phyloP scores from a whole-genome alignment of 139 green algal genomes.

The Desmodesmus armatus region DNA sequence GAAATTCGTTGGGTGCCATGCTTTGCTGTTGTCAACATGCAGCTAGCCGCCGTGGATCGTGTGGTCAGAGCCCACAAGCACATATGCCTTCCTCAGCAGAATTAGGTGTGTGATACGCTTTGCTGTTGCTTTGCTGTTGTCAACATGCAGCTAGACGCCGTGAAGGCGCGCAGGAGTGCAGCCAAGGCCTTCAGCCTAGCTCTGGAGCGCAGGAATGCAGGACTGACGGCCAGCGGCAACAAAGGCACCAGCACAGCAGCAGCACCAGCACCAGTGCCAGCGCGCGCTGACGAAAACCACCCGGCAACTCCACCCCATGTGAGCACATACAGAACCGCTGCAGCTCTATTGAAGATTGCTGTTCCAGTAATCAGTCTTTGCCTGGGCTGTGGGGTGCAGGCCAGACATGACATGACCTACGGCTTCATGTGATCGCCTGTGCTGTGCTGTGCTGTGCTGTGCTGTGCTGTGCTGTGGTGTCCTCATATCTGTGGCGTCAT shows the following conservation, averaged over 20 bases:
- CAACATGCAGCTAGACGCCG: slow-evolving; percentile 8
- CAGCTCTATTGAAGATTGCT: neutral
- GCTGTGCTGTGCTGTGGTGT: no score
- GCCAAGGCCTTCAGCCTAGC: neutral
- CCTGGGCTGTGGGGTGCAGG: no score
- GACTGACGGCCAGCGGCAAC: no score
- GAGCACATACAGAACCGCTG: neutral
- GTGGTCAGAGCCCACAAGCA: no score
- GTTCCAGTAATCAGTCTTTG: neutral
- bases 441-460: no score
- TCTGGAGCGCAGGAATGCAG: slow-evolving; percentile 17
- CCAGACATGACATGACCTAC: neutral
- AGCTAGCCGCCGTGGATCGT: slow-evolving; percentile 25
- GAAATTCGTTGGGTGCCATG: no score
- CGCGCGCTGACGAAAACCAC: neutral
- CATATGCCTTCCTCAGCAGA: no score
- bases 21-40: no score
- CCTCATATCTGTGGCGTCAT: no score
- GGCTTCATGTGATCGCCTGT: neutral
- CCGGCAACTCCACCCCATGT: neutral
- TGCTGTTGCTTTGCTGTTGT: no score
- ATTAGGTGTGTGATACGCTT: no score
- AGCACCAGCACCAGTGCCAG: neutral
- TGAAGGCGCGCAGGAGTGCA: slow-evolving; percentile 13
- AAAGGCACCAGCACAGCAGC: neutral